These are phyloP conservation scores for Cordyceps pruinosa DNA, from an alignment of 2,329 filamentous ascomycete genomes.

Conservation along the genomic window DNA sequence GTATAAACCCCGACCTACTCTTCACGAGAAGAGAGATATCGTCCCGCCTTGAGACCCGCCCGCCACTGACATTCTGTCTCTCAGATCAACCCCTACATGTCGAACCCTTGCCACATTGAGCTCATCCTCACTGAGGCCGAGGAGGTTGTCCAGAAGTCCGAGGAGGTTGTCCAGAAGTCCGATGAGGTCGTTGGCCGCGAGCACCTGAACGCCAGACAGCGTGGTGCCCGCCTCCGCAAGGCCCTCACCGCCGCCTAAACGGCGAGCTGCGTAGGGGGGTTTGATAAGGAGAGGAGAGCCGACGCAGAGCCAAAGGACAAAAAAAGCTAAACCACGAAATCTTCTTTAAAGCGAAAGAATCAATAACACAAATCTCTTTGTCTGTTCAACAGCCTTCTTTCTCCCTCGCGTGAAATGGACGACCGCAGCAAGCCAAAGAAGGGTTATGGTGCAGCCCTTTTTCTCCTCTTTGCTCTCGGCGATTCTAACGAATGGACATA, in stretches of 20 bases:
- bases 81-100: constrained; percentile 99
- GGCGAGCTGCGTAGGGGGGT: background rate
- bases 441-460: background rate
- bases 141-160: constrained; percentile 90
- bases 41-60: too few relatives aligned
- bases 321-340: constrained; percentile 15
- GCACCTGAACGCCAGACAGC: constrained; percentile 81
- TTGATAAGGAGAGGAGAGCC: background rate
- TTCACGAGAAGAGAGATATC: background rate
- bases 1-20: constrained; percentile 35
- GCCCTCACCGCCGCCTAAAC: constrained; percentile 59
- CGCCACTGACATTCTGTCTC: background rate
- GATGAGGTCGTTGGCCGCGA: constrained; percentile 70
- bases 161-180: constrained; percentile 92
- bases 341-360: constrained; percentile 11
- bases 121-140: constrained; percentile 97
- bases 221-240: constrained; percentile 61
- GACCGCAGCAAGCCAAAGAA: constrained; percentile 2
- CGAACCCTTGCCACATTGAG: constrained; percentile 99
- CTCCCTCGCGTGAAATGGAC: constrained; percentile 4
- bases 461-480: background rate
- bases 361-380: constrained; percentile 12
- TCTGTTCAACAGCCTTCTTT: constrained; percentile 6
- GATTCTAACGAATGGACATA: background rate
- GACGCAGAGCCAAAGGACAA: constrained; percentile 1